These are phyloP conservation scores for Cyclotella baltica DNA, from an alignment of 108 stramenopile species.

Conservation along the genomic window DNA sequence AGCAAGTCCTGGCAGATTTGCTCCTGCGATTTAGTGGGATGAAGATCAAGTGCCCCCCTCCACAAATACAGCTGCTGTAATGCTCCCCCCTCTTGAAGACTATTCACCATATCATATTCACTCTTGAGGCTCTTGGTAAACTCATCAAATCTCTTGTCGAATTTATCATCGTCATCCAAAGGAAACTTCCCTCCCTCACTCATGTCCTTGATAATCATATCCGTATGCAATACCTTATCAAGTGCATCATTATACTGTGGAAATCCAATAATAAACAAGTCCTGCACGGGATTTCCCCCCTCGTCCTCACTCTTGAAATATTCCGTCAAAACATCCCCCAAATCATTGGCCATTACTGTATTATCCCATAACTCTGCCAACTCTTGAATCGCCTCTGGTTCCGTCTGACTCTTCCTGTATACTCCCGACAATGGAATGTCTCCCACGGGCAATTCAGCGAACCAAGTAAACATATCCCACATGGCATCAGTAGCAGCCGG, in stretches of 20 bases:
- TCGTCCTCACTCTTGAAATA: constrained; percentile 43
- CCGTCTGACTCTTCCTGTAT: constrained; percentile 40
- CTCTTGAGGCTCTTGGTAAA: constrained; percentile 28
- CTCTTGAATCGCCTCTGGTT: constrained; percentile 7
- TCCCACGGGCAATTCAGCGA: constrained; percentile 32
- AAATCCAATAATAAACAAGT: constrained; percentile 51
- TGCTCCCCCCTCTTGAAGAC: constrained; percentile 30
- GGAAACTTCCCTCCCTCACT: constrained; percentile 36
- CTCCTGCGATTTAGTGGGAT: constrained; percentile 24
- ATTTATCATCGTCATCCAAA: constrained; percentile 30
- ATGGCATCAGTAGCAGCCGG: constrained; percentile 39
- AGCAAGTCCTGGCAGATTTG: constrained; percentile 42
- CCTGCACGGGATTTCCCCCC: constrained; percentile 46
- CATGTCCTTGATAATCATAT: constrained; percentile 30
- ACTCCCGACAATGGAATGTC: constrained; percentile 43
- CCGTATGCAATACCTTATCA: constrained; percentile 30
- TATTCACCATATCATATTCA: constrained; percentile 32
- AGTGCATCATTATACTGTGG: constrained; percentile 41
- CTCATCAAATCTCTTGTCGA: constrained; percentile 27
- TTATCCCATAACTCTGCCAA: constrained; percentile 41
- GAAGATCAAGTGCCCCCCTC: constrained; percentile 47
- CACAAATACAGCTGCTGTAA: constrained; percentile 43
- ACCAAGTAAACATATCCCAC: constrained; percentile 55
- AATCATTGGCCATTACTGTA: constrained; percentile 47
- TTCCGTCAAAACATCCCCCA: constrained; percentile 25